Base-by-base conservation (phyloP, 257 asterid genomes). In the Galeopsis tetrahit region DNA sequence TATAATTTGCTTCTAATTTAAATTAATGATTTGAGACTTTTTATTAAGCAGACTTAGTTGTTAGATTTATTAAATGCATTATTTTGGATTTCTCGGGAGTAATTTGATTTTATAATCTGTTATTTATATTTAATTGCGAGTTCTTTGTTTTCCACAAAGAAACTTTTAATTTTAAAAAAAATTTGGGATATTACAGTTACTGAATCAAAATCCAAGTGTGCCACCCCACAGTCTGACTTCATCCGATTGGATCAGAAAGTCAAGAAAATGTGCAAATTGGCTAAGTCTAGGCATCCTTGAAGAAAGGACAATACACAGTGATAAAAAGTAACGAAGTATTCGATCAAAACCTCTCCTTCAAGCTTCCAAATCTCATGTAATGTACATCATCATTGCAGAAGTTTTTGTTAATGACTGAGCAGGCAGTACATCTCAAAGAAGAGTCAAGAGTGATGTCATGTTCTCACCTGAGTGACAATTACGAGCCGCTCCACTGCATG, bases 391-490 rank as follows among this genome's bases (percentile, higher is more conserved):
- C 48, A 46, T 66, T 64, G 66, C 34, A 42, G 39, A 58, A 9
- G 53, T 38, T 15, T 53, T 10, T 8, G 48, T 7, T 43, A 10
- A 60, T 32, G 43, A 44, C 38, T 44, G 68, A 17, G 39, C 32
- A 21, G 11, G 17, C 36, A 58, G 60, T 28, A 69, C 52, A 65
- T 60, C 73, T 21, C 48, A 40, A 68, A 67, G 31, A 63, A 73
- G 70, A 6, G 63, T 28, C 21, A 67, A 67, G 52, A 71, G 67
- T 49, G 28, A 56, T 51, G 67, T 48, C 59, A 68, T 48, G 48
- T 63, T 66, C 87, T 77, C 78, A 88, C 96, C 94, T 85, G 95
- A 68, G 98, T 92, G 71, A 92, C 96, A 71, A 92, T 86, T 56
- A 88, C 88, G 70, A 92, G 96, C 77, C 87, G 85, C 77, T 92